A percentile compares a stretch with the other conserved stretches of the same genome.
Evolutionary conservation across 208 protist genomes (phyloP).

Genomic region (Leishmania gerbilli): DNA sequence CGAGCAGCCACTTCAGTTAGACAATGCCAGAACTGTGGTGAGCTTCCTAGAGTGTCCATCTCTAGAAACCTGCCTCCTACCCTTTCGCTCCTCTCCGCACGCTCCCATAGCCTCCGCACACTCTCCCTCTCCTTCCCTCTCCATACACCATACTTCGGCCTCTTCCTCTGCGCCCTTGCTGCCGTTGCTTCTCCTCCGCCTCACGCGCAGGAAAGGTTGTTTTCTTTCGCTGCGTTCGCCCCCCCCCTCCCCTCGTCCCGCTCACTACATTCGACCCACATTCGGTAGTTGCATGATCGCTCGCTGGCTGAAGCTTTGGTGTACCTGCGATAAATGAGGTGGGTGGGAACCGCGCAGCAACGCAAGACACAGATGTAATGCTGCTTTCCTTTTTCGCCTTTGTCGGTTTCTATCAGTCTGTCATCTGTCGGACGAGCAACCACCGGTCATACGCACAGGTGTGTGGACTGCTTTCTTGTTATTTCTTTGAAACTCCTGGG

Average conservation of each 20-base stretch:
- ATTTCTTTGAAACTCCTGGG: not conserved
- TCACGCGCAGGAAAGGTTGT: not conserved
- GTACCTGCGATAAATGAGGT: not conserved
- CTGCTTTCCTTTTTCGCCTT: not conserved
- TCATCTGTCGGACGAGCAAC: not conserved
- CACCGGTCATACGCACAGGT: not conserved
- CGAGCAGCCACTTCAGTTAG: not conserved
- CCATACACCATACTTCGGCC: not conserved
- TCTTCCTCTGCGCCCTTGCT: not conserved
- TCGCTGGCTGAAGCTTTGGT: not conserved
- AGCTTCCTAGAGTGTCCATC: not conserved
- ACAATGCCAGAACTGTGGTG: not conserved
- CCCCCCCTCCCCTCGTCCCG: not conserved
- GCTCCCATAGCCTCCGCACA: not conserved
- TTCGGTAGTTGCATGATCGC: not conserved
- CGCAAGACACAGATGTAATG: not conserved
- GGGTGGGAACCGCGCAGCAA: not conserved
- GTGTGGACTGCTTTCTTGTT: not conserved
- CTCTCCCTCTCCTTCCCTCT: not conserved
- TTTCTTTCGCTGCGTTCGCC: not conserved
- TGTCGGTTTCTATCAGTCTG: not conserved
- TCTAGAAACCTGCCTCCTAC: not conserved
- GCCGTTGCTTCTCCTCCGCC: not conserved
- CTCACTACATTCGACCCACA: not conserved
- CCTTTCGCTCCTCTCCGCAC: not conserved